Base-by-base conservation (phyloP, 140 eudicot species). In the Erigeron philadelphicus region DNA sequence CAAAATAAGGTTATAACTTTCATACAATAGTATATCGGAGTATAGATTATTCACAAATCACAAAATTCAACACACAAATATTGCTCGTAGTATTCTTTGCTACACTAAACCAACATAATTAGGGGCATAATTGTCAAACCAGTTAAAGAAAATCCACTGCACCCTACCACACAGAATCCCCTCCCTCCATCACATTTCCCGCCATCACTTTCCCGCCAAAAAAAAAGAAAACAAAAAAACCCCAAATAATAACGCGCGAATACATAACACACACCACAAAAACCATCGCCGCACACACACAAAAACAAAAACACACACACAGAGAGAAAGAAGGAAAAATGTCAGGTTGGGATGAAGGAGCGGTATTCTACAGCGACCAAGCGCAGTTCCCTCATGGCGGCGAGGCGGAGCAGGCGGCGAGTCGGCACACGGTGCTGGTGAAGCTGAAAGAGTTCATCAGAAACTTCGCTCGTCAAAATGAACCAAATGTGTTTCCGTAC, bases 261-360 rank as follows among this genome's bases (percentile, higher is more conserved):
- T 49, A 43, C 44, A 67, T 45, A 56, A 59, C 42, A 42, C 25
- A 8, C 38, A 35, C 52, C 41, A 19, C 40, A 64, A 10, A 61
- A 23, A 25, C 25, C 41, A 25, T 11, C 8, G 57, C 46, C 48
- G 67, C 77, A 41, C 67, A 63, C 64, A 58, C 48, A 49, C 77
- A 41, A 60, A 61, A 57, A 70, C 40, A 23, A 16, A 48, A 48
- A 41, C 35, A 41, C 53, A 63, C 11, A 9, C 40, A 43, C 42
- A 49, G 50, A 41, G 31, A 66, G 42, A 76, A 46, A 55, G 19
- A 31, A 17, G 70, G 69, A 76, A 40, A 23, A 66, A 93, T 93
- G 98, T 93, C 98, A 5, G 98, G 98, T 1, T 93, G 96, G 96
- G 98, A 88, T 63, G 98, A 93, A 78, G 98, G 98, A 9, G 98